Base-by-base conservation (phyloP, 345 rosid genomes). In the Cardiospermum halicacabum region DNA sequence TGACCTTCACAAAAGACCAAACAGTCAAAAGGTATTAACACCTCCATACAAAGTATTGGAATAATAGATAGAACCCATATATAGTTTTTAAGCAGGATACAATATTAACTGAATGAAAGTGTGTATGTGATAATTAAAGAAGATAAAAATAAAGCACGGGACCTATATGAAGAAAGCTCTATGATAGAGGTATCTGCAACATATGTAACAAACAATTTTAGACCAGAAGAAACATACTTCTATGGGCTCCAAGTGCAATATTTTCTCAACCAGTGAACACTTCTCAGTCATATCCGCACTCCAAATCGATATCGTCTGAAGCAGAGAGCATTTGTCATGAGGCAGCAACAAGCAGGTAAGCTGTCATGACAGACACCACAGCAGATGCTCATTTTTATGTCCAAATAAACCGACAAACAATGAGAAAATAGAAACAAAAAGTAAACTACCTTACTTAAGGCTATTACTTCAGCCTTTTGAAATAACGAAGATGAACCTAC, bases 241-340 rank as follows among this genome's bases (percentile, higher is more conserved):
- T 65, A 91, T 71, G 58, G 97, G 91, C 71, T 94, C 97, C 70
- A 91, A 69, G 49, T 85, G 97, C 78, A 94, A 78, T 62, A 91
- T 91, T 55, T 79, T 78, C 80, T 94, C 97, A 70, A 89, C 86
- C 62, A 81, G 80, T 37, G 93, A 62, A 77, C 84, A 75, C 11
- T 80, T 79, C 16, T 81, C 91, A 11, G 86, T 73, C 61, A 75
- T 75, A 77, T 91, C 96, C 0, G 96, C 80, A 58, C 80, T 93
- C 99, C 99, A 94, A 66, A 94, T 91, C 3, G 99, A 94, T 50
- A 77, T 84, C 12, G 97, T 80, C 71, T 72, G 75, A 63, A 94
- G 89, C 73, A 85, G 71, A 84, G 36, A 6, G 64, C 85, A 79
- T 54, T 87, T 83, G 22, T 83, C 80, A 56, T 77, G 80, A 21